Conservation (phyloP, 768 basidiomycete species). For the Exidia glandulosa region DNA sequence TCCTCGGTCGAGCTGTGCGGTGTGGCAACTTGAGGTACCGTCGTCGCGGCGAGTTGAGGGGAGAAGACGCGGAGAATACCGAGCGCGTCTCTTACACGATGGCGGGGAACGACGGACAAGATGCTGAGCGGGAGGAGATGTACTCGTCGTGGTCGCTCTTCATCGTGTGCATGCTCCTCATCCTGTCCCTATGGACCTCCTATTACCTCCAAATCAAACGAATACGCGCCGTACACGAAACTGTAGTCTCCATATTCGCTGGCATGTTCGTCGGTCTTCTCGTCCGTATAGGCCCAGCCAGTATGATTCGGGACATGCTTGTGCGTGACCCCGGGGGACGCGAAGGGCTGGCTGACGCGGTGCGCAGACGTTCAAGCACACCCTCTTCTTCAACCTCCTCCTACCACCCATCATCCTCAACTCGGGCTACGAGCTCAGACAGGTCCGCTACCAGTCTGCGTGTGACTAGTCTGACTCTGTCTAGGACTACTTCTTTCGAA, state of each 20-base stretch:
- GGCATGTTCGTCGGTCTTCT: constrained; percentile 94
- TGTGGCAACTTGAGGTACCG: too few species aligned
- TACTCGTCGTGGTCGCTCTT: constrained; percentile 93
- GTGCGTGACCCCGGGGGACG: constrained; percentile 38
- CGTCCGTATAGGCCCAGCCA: constrained; percentile 81
- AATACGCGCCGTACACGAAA: constrained; percentile 93
- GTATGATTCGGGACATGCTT: constrained; percentile 94
- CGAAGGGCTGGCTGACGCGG: neutral
- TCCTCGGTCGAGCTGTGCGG: too few species aligned
- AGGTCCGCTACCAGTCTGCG: constrained; percentile 38
- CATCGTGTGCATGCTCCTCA: constrained; percentile 83
- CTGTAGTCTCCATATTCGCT: constrained; percentile 86
- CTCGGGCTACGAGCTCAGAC: constrained; percentile 95
- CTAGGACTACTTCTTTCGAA: constrained; percentile 96
- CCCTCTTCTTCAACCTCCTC: constrained; percentile 95
- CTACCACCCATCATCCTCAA: constrained; percentile 97
- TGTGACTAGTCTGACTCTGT: neutral
- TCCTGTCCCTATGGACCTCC: constrained; percentile 88
- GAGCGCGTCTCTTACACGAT: neutral
- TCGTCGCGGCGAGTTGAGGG: too few species aligned
- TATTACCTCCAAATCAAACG: constrained; percentile 97
- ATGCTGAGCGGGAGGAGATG: constrained; percentile 63
- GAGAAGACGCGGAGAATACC: too few species aligned
- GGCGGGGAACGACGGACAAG: neutral
- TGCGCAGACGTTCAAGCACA: constrained; percentile 84